A percentile compares a stretch with the other conserved stretches of the same genome.
These are phyloP conservation scores for Stylosanthes scabra DNA, from an alignment of 331 rosid species.

Conservation along the genomic window DNA sequence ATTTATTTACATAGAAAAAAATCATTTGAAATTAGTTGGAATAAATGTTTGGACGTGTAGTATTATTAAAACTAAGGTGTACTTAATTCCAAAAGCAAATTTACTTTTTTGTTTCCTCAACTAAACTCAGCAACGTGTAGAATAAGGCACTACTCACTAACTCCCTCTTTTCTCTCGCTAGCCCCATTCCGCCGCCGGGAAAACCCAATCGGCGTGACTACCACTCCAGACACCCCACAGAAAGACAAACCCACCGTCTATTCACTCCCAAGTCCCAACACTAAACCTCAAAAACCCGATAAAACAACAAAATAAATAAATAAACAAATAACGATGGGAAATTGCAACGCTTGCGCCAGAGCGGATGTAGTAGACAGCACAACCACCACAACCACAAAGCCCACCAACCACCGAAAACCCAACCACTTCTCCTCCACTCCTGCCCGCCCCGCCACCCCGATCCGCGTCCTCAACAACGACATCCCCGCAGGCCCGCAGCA, in stretches of 20 bases:
- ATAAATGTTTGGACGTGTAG: too few species aligned
- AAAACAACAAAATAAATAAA: not conserved
- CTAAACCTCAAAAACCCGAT: not conserved
- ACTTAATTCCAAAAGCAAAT: not conserved
- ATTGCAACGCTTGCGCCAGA: constrained; percentile 74
- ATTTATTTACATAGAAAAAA: too few species aligned
- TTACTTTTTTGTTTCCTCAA: not conserved
- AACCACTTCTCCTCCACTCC: constrained; percentile 50
- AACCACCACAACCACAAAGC: constrained; percentile 23
- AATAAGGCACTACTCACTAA: not conserved
- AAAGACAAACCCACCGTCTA: not conserved
- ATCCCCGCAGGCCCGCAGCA: constrained; percentile 64
- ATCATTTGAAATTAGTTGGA: too few species aligned
- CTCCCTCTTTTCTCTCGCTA: not conserved
- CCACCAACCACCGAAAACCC: constrained; percentile 44
- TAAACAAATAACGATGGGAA: constrained; percentile 59
- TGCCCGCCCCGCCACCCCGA: constrained; percentile 67
- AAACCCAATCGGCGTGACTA: not conserved
- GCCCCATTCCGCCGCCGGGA: not conserved
- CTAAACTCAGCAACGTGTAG: not conserved
- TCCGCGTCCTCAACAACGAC: constrained; percentile 84
- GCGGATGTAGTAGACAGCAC: constrained; percentile 50
- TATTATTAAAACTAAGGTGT: too few species aligned
- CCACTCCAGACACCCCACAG: not conserved
- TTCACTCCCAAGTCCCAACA: too few species aligned